Base-by-base conservation (phyloP, 108 stramenopile species). In the Cyclostephanos tholiformis region DNA sequence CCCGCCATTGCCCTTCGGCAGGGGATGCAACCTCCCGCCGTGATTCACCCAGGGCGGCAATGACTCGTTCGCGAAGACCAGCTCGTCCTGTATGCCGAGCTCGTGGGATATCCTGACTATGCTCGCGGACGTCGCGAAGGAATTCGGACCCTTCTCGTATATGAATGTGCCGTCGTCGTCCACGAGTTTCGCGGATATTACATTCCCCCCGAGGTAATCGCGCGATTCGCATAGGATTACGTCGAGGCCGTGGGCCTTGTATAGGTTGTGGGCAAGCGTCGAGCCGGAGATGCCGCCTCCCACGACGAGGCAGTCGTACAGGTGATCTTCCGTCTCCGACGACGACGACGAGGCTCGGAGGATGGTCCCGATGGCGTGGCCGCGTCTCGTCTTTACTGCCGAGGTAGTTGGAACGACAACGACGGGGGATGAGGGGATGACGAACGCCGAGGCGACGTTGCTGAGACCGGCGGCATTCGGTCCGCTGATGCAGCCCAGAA, bases 101-200 rank as follows among this genome's bases (percentile, higher is more conserved):
- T 99, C 98, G 60, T 95, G 84, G 0, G 94, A 85, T 30, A 94
- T 90, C 17, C 93, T 87, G 20, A 97, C 80, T 53, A 98, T 95
- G 67, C 86, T 84, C 9, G 97, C 91, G 22, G 90, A 90, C 25
- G 97, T 88, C 48, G 90, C 92, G 83, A 95, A 99, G 17, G 89
- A 88, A 75, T 98, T 97, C 50, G 98, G 97, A 7, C 98, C 98
- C 73, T 96, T 91, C 76, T 99, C 97, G 92, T 93, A 99, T 7
- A 96, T 50, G 75, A 97, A 99, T 4, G 32, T 4, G 32, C 2
- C 32, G 3, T 4, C 3, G 32, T 32, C 32, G 32, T 32, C n/a
- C 36, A 6, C 36, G 36, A 36, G 6, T 36, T 36, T 36, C 36
- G 4, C 36, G 36, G 6, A 36, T 36, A n/a, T n/a, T n/a, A 98